phyloP scores from a whole-genome alignment of 129 eudicot species.

The Gnaphalium uliginosum region DNA sequence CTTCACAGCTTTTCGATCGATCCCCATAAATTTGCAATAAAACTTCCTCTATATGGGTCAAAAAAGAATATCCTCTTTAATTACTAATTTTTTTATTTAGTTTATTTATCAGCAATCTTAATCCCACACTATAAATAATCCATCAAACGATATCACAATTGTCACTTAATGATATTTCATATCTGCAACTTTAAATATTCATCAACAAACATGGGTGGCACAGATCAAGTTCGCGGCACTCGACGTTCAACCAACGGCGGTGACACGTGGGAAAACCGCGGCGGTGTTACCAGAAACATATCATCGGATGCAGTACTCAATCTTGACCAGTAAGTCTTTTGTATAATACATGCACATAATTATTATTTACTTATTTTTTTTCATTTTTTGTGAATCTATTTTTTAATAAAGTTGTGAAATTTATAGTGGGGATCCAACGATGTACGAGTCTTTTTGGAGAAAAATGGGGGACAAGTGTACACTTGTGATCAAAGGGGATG shows the following conservation, averaged over 20 bases:
- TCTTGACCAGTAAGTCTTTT: slow-evolving; percentile 55
- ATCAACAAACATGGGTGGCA: slow-evolving; percentile 25
- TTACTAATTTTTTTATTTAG: not conserved
- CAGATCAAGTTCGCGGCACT: slow-evolving; percentile 30
- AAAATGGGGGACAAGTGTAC: slow-evolving; percentile 50
- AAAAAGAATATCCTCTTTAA: slow-evolving; percentile 24
- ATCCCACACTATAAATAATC: slow-evolving; percentile 36
- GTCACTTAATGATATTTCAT: not conserved
- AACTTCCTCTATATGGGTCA: slow-evolving; percentile 15
- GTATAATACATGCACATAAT: not conserved
- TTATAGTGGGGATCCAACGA: slow-evolving; percentile 82
- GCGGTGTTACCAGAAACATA: slow-evolving; percentile 17
- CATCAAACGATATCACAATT: slow-evolving; percentile 14
- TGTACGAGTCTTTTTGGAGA: slow-evolving; percentile 66
- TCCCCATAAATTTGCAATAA: slow-evolving; percentile 24
- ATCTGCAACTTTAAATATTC: slow-evolving; percentile 21
- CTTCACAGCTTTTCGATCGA: slow-evolving; percentile 9
- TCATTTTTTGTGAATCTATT: not conserved
- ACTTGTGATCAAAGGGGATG: slow-evolving; percentile 51
- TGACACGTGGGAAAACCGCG: not conserved
- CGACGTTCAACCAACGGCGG: slow-evolving; percentile 23
- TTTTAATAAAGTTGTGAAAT: slow-evolving; percentile 4
- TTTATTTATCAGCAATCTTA: slow-evolving; percentile 7
- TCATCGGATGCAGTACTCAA: slow-evolving; percentile 43
- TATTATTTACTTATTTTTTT: not conserved